Evolutionary conservation across 148 eudicot genomes (phyloP).

Genomic region (Fagopyrum homotropicum): DNA sequence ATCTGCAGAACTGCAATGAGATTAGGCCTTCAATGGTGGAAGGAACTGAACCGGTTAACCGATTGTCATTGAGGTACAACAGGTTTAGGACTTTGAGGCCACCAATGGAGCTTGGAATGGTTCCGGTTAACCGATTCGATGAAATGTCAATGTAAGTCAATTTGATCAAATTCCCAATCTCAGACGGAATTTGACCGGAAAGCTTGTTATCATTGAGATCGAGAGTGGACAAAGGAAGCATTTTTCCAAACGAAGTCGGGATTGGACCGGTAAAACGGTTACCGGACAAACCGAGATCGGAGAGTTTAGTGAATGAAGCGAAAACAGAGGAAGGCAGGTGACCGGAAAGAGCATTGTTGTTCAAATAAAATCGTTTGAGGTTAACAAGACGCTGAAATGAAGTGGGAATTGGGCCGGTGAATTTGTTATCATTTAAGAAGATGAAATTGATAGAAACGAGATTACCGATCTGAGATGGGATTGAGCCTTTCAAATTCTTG

Average conservation of each 20-base stretch:
- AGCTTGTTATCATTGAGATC: slow-evolving; percentile 48
- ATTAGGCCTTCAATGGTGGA: slow-evolving; percentile 35
- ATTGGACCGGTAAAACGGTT: slow-evolving; percentile 46
- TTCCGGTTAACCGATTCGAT: slow-evolving; percentile 38
- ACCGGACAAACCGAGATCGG: slow-evolving; percentile 45
- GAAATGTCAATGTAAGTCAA: slow-evolving; percentile 49
- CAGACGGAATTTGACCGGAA: slow-evolving; percentile 37
- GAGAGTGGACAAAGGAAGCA: slow-evolving; percentile 30
- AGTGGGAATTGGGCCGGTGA: slow-evolving; percentile 47
- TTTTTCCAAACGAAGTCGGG: slow-evolving; percentile 39
- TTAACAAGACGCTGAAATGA: slow-evolving; percentile 33
- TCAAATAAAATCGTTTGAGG: slow-evolving; percentile 34
- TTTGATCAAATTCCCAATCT: slow-evolving; percentile 39
- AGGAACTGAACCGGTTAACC: slow-evolving; percentile 46
- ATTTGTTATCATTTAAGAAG: slow-evolving; percentile 42
- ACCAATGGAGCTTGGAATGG: slow-evolving; percentile 55
- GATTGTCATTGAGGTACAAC: slow-evolving; percentile 45
- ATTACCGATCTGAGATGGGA: slow-evolving; percentile 58
- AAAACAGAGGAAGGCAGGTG: slow-evolving; percentile 34
- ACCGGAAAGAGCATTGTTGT: slow-evolving; percentile 41
- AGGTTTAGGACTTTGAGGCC: slow-evolving; percentile 28
- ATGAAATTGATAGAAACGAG: slow-evolving; percentile 36
- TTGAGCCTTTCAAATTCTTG: slow-evolving; percentile 41
- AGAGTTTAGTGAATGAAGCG: slow-evolving; percentile 21
- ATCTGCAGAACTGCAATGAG: slow-evolving; percentile 37